These are phyloP conservation scores for Monilinia fructigena DNA, from an alignment of 2,329 filamentous ascomycete genomes.

Conservation along the genomic window DNA sequence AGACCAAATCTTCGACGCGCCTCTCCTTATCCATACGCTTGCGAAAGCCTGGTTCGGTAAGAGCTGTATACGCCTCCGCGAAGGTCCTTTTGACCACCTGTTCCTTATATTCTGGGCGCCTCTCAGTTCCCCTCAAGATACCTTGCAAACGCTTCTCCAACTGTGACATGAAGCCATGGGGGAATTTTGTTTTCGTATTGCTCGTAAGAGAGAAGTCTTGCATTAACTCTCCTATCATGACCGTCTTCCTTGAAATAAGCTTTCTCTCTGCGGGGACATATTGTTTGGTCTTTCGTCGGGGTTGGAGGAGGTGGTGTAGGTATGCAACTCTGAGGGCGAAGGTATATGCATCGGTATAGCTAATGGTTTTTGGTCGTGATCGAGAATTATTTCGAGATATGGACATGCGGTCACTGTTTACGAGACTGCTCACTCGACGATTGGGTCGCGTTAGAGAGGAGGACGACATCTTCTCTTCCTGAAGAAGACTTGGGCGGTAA, in stretches of 20 bases:
- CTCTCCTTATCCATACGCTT: conserved; percentile 93
- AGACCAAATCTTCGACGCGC: conserved; percentile 84
- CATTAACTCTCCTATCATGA: conserved; percentile 78
- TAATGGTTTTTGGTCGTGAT: conserved; percentile 50
- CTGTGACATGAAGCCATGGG: conserved; percentile 68
- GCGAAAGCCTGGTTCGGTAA: conserved; percentile 84
- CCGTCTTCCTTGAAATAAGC: conserved; percentile 59
- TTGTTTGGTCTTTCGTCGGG: conserved; percentile 84
- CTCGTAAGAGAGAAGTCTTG: conserved; percentile 73
- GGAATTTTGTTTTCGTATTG: conserved; percentile 68
- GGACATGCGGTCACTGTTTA: conserved; percentile 31
- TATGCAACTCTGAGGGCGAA: conserved; percentile 89
- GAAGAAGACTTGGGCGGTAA: neutral
- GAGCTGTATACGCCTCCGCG: conserved; percentile 87
- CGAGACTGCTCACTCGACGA: conserved; percentile 38
- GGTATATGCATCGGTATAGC: conserved; percentile 80
- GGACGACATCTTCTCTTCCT: conserved; percentile 34
- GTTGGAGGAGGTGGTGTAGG: conserved; percentile 89
- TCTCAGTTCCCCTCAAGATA: conserved; percentile 72
- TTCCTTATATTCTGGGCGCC: conserved; percentile 85
- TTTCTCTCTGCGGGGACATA: conserved; percentile 62
- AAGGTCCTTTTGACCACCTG: conserved; percentile 90
- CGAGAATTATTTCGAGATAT: conserved; percentile 44
- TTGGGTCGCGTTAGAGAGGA: conserved; percentile 35
- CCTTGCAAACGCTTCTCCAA: conserved; percentile 50